Evolutionary conservation across 768 basidiomycete species (phyloP).

Genomic region (Sarcomyxa edulis): DNA sequence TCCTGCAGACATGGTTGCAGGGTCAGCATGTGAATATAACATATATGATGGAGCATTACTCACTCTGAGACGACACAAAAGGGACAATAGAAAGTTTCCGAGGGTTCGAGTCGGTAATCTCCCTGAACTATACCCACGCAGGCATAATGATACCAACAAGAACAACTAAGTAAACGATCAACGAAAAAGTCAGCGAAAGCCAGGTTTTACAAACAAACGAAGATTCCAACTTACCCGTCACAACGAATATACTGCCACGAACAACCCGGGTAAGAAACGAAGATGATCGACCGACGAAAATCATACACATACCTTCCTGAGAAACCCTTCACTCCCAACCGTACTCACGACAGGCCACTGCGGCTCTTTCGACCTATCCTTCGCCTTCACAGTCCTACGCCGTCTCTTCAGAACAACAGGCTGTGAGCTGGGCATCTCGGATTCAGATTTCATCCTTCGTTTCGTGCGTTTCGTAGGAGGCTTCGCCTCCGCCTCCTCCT

Average conservation of each 20-base stretch:
- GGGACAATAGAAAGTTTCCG: conserved; percentile 34
- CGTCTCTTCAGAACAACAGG: no score
- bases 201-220: neutral
- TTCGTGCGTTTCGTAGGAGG: no score
- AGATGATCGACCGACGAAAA: neutral
- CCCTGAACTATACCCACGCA: conserved; percentile 35
- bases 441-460: no score
- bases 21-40: neutral
- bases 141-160: conserved; percentile 43
- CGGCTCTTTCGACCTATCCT: neutral
- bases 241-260: conserved; percentile 24
- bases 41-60: conserved; percentile 13
- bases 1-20: neutral
- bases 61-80: conserved; percentile 28
- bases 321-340: conserved; percentile 20
- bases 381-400: no score
- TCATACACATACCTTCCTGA: conserved; percentile 21
- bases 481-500: no score
- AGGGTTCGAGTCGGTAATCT: conserved; percentile 29
- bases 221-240: conserved; percentile 12
- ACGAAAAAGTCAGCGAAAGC: neutral
- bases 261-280: neutral
- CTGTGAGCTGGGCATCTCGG: no score
- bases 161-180: conserved; percentile 34
- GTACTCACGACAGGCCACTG: conserved; percentile 22